Evolutionary conservation across 1,139 yeast genomes (phyloP).

Genomic region (Pneumocystis wakefieldiae): DNA sequence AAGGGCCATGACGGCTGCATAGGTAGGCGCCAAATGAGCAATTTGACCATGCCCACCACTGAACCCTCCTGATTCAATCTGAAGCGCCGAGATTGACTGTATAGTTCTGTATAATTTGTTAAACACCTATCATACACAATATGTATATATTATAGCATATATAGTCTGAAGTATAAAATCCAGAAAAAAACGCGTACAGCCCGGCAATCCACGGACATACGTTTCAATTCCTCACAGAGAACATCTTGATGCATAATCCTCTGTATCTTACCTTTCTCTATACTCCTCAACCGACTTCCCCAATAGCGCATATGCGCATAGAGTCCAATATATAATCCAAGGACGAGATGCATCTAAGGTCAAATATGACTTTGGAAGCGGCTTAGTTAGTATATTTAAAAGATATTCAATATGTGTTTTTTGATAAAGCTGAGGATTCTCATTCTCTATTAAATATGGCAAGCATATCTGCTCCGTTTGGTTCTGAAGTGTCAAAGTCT

Average conservation of each 20-base stretch:
- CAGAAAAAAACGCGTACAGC: not conserved
- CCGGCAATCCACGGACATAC: not conserved
- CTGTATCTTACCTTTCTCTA: not conserved
- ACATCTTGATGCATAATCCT: not conserved
- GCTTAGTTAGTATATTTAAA: constrained; percentile 27
- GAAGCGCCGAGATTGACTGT: constrained; percentile 15
- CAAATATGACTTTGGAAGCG: constrained; percentile 36
- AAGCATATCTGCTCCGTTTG: not conserved
- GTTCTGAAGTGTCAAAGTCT: not conserved
- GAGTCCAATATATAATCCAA: constrained; percentile 80
- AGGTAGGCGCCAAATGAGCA: constrained; percentile 75
- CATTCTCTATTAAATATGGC: not conserved
- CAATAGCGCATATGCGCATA: constrained; percentile 39
- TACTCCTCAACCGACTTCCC: constrained; percentile 18
- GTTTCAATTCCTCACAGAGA: not conserved
- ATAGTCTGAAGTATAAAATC: constrained; percentile 11
- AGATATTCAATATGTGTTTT: constrained; percentile 30
- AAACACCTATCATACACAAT: not conserved
- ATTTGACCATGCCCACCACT: constrained; percentile 74
- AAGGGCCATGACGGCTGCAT: constrained; percentile 58
- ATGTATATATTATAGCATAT: not conserved
- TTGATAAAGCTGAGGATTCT: not conserved
- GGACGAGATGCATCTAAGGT: constrained; percentile 74
- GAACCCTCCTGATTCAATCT: constrained; percentile 41
- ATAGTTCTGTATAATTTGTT: constrained; percentile 22